Percentiles rank a stretch among this genome's conserved stretches.
Evolutionary conservation across 768 basidiomycete genomes (phyloP).

Genomic region (Tylopilus sp.): DNA sequence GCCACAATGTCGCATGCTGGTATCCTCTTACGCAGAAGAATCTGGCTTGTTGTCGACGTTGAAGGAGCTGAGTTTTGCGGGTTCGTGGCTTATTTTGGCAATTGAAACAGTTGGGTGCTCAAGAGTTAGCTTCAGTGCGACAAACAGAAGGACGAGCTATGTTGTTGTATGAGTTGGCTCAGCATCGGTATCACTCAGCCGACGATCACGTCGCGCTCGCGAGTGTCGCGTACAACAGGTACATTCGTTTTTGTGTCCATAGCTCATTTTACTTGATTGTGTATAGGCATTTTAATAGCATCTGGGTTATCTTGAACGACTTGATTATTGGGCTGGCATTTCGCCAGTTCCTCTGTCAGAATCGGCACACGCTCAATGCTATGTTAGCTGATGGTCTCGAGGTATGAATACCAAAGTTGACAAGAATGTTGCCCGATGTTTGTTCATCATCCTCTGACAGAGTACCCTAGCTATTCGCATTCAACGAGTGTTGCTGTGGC

Average conservation of each 20-base stretch:
- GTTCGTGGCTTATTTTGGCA: conserved; percentile 11
- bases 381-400: conserved; percentile 36
- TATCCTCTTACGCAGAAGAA: not conserved
- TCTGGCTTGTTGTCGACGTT: conserved; percentile 7
- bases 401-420: conserved; percentile 30
- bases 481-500: conserved; percentile 64
- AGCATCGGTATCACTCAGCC: conserved; percentile 34
- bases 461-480: conserved; percentile 33
- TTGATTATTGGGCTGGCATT: conserved; percentile 77
- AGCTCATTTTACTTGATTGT: not conserved
- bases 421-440: too few species aligned
- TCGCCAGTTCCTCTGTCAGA: conserved; percentile 68
- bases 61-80: conserved; percentile 24
- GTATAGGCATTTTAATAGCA: conserved; percentile 79
- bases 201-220: conserved; percentile 35
- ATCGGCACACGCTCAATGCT: conserved; percentile 46
- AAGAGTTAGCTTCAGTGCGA: conserved; percentile 39
- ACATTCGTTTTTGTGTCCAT: conserved; percentile 10
- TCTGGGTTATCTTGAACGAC: conserved; percentile 92
- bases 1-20: not conserved
- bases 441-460: conserved; percentile 10
- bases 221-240: conserved; percentile 70
- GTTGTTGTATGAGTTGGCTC: conserved; percentile 41
- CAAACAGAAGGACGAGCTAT: conserved; percentile 56
- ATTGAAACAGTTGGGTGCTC: not conserved